Percentiles rank a stretch among this genome's conserved stretches.
Evolutionary conservation across 2,329 filamentous ascomycete genomes (phyloP).

Genomic region (Monilinia fructigena): DNA sequence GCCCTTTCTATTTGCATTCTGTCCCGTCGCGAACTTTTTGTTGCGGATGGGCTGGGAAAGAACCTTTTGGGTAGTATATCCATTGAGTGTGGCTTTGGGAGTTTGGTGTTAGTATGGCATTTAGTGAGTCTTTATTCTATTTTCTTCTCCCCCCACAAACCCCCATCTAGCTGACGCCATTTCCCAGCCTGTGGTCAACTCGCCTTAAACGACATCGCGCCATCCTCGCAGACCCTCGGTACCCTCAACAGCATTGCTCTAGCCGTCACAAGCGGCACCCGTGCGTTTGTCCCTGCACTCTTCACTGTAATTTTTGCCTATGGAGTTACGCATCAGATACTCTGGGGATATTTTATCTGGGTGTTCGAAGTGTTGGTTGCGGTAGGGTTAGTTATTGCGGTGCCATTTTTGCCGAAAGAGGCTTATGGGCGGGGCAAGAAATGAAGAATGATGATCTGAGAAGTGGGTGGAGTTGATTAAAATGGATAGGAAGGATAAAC

Average conservation of each 20-base stretch:
- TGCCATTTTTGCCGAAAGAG: constrained; percentile 42
- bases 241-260: constrained; percentile 70
- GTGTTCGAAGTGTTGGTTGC: constrained; percentile 50
- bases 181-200: constrained; percentile 68
- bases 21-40: constrained; percentile 56
- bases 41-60: constrained; percentile 47
- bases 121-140: constrained; percentile 55
- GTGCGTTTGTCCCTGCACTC: constrained; percentile 64
- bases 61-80: constrained; percentile 38
- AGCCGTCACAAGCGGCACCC: constrained; percentile 58
- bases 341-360: constrained; percentile 67
- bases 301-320: constrained; percentile 68
- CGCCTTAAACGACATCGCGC: constrained; percentile 70
- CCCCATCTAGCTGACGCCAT: not conserved
- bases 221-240: constrained; percentile 61
- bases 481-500: not conserved
- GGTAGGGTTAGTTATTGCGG: constrained; percentile 35
- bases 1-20: constrained; percentile 61
- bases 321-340: constrained; percentile 60
- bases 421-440: constrained; percentile 28
- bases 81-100: constrained; percentile 57
- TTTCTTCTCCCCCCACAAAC: constrained; percentile 34
- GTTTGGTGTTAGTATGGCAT: constrained; percentile 45
- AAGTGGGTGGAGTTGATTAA: not conserved
- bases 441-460: not conserved